Evolutionary conservation across 139 green algal species (phyloP).

Genomic region (Closterium sp.): DNA sequence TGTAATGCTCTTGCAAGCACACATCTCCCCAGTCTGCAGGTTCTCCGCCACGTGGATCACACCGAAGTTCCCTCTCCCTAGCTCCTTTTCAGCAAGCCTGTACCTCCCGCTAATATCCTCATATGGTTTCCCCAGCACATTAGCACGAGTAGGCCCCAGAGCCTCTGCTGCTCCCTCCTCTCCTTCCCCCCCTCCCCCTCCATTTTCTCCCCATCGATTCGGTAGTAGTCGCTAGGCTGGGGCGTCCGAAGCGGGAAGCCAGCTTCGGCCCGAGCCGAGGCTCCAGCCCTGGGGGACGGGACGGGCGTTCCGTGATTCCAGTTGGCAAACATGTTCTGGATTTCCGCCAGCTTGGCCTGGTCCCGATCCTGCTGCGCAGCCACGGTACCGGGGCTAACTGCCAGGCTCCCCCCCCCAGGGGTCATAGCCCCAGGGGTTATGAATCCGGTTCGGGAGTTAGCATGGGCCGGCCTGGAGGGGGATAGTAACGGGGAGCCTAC

Average conservation of each 20-base stretch:
- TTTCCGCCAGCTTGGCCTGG: neutral
- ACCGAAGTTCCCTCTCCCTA: neutral
- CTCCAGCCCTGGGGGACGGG: neutral
- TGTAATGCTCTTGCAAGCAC: neutral
- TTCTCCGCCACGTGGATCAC: constrained; percentile 3
- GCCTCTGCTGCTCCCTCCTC: neutral
- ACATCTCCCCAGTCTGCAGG: neutral
- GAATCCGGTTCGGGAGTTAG: neutral
- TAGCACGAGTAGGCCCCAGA: neutral
- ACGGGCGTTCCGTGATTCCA: neutral
- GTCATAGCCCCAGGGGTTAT: neutral
- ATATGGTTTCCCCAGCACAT: neutral
- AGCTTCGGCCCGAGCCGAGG: neutral
- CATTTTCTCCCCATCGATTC: neutral
- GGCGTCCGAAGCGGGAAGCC: neutral
- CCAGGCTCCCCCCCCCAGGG: neutral
- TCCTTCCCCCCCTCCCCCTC: neutral
- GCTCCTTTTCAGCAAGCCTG: neutral
- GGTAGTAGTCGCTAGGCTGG: constrained; percentile 7
- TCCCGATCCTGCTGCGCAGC: neutral
- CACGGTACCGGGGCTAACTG: neutral
- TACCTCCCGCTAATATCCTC: neutral
- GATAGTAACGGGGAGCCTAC: neutral
- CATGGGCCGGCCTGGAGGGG: neutral
- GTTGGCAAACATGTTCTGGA: neutral